Evolutionary conservation across 306 rosid species (phyloP).

Genomic region (Prunus persica): Prunus_persica_NCBIv2 NC_034009.1:1361501-1362000

Average conservation of each 20-base stretch:
- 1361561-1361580: conserved; percentile 74
- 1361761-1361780: conserved; percentile 53
- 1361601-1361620: conserved; percentile 62
- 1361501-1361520: conserved; percentile 50
- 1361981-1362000: conserved; percentile 53
- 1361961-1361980: conserved; percentile 58
- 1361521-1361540: conserved; percentile 58
- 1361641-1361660: conserved; percentile 36
- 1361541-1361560: conserved; percentile 48
- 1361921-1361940: conserved; percentile 46
- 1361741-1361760: conserved; percentile 49
- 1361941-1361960: conserved; percentile 51
- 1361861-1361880: conserved; percentile 56
- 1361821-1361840: conserved; percentile 43
- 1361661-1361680: conserved; percentile 51
- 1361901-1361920: conserved; percentile 50
- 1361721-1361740: conserved; percentile 54
- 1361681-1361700: conserved; percentile 36
- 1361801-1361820: conserved; percentile 45
- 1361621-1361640: conserved; percentile 51
- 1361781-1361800: conserved; percentile 44
- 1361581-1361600: conserved; percentile 67
- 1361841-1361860: conserved; percentile 51
- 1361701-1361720: conserved; percentile 58
- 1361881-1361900: conserved; percentile 49